Evolutionary conservation across 768 basidiomycete species (phyloP).

Genomic region (Auriculariales sp.): DNA sequence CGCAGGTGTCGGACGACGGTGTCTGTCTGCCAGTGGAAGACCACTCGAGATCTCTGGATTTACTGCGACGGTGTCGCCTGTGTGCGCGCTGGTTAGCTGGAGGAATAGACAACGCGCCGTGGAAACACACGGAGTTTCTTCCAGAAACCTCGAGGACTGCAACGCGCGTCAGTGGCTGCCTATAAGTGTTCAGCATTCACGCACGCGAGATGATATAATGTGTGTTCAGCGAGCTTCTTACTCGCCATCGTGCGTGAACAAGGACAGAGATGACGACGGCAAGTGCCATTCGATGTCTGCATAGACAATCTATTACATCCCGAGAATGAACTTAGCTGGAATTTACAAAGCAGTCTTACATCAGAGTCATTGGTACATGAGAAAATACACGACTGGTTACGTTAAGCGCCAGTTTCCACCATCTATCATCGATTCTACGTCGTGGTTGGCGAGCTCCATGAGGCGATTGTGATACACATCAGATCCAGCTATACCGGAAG

Average conservation of each 20-base stretch:
- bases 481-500: no score
- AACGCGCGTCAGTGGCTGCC: neutral
- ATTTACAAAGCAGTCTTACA: no score
- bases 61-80: conserved; percentile 72
- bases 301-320: no score
- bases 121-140: conserved; percentile 75
- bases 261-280: no score
- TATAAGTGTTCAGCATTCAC: neutral
- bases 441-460: neutral
- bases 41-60: conserved; percentile 88
- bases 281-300: no score
- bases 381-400: no score
- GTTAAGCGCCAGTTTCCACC: no score
- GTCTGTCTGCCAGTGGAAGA: conserved; percentile 55
- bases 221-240: conserved; percentile 74
- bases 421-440: no score
- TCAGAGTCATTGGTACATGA: no score
- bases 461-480: neutral
- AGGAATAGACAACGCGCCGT: neutral
- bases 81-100: neutral
- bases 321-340: no score
- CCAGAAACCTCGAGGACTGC: conserved; percentile 79
- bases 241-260: conserved; percentile 34
- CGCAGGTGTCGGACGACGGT: conserved; percentile 80
- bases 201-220: conserved; percentile 61